Percentiles rank a stretch among this genome's conserved stretches.
These are phyloP conservation scores for Aspergillus fructus DNA, from an alignment of 2,329 filamentous ascomycete genomes.

Conservation along the genomic window DNA sequence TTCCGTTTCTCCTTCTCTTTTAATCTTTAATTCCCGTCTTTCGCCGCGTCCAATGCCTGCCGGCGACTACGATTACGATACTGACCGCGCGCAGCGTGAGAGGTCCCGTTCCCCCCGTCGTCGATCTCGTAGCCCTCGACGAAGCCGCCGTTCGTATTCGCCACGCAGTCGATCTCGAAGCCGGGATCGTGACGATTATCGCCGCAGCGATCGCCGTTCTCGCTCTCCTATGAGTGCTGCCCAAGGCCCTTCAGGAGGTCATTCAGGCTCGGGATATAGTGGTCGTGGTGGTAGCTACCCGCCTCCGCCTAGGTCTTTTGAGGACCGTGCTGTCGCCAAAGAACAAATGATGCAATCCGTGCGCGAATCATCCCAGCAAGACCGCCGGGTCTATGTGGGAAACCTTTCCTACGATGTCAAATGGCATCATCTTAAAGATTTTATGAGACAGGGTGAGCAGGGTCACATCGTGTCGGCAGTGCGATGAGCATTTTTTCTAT, in stretches of 20 bases:
- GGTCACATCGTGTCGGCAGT: slow-evolving; percentile 24
- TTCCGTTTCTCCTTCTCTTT: slow-evolving; percentile 1
- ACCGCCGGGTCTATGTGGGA: slow-evolving; percentile 98
- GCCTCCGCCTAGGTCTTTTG: slow-evolving; percentile 67
- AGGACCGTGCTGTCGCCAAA: slow-evolving; percentile 79
- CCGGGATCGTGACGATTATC: slow-evolving; percentile 74
- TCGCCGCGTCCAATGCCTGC: slow-evolving; percentile 22
- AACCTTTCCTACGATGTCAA: slow-evolving; percentile 99
- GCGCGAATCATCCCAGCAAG: slow-evolving; percentile 93
- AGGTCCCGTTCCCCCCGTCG: slow-evolving; percentile 64
- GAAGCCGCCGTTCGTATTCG: slow-evolving; percentile 74
- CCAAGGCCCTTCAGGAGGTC: slow-evolving; percentile 69
- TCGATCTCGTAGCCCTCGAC: slow-evolving; percentile 79
- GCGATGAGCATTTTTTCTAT: slow-evolving; percentile 18
- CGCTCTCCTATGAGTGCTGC: slow-evolving; percentile 81
- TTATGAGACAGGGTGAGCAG: slow-evolving; percentile 95
- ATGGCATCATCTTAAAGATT: slow-evolving; percentile 99
- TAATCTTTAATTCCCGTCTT: slow-evolving; percentile 3
- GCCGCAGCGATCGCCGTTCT: slow-evolving; percentile 71
- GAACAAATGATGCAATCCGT: slow-evolving; percentile 96
- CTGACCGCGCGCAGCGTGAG: slow-evolving; percentile 67
- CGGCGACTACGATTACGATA: slow-evolving; percentile 30
- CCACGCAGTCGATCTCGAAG: slow-evolving; percentile 77
- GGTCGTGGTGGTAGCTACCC: slow-evolving; percentile 64
- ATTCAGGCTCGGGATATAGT: slow-evolving; percentile 59